These are phyloP conservation scores for Ilyonectria sp. DNA, from an alignment of 2,329 filamentous ascomycete species.

Conservation along the genomic window DNA sequence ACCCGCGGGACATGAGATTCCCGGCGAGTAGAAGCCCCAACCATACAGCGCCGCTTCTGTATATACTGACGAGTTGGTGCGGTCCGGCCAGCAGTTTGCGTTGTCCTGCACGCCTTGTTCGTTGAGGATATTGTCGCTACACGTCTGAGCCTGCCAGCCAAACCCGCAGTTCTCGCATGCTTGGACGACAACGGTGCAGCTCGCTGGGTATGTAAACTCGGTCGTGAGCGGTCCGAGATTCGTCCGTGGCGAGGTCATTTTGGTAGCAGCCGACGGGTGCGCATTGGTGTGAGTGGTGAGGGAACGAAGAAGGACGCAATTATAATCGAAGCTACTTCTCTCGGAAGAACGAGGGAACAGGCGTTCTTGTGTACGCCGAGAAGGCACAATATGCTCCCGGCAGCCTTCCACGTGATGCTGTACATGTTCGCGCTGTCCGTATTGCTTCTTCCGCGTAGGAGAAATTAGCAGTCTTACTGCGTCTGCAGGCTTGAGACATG, in stretches of 20 bases:
- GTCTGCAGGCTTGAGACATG: too few relatives aligned
- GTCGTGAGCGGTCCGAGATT: constrained; percentile 48
- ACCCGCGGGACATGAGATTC: constrained; percentile 50
- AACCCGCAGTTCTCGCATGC: constrained; percentile 40
- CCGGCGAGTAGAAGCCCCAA: constrained; percentile 56
- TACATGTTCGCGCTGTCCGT: too few relatives aligned
- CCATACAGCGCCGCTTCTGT: constrained; percentile 44
- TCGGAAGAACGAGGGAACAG: too few relatives aligned
- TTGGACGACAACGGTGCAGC: constrained; percentile 39
- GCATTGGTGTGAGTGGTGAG: too few relatives aligned
- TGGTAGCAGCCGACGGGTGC: too few relatives aligned
- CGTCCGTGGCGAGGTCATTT: constrained; percentile 21
- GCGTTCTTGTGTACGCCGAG: too few relatives aligned
- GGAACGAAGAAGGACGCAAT: too few relatives aligned
- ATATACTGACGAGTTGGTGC: constrained; percentile 18
- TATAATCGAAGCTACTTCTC: too few relatives aligned
- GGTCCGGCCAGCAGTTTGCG: constrained; percentile 50
- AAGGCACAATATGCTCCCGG: too few relatives aligned
- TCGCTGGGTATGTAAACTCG: constrained; percentile 38
- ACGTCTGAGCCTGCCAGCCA: constrained; percentile 48
- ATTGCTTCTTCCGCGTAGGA: too few relatives aligned
- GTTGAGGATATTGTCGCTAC: constrained; percentile 29
- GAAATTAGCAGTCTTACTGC: too few relatives aligned
- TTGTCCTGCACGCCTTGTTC: constrained; percentile 42
- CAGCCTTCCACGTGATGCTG: too few relatives aligned